Evolutionary conservation across 768 basidiomycete species (phyloP), one percentile per base, ranked within the genome.

Genomic region (Asterophora lycoperdoides): DNA sequence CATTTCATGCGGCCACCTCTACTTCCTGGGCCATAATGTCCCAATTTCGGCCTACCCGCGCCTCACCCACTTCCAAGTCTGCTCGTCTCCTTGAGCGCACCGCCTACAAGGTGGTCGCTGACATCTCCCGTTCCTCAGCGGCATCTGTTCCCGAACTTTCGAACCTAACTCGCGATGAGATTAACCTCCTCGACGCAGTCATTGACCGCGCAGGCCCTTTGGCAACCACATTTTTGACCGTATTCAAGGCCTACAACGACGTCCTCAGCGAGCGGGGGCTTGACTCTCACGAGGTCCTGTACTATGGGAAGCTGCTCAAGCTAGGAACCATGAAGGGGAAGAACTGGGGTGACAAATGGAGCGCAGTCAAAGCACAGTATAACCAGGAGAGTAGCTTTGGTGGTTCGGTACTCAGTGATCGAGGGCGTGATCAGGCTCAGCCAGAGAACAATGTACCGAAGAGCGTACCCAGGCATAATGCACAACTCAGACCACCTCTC

Each of bases 231-330:
- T 92, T 92, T 59, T 72, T 89, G 33, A 77, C 80, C 4, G 78
- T 91, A n/a, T 83, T 90, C 73, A 89, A 87, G 60, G 86, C 89
- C 0, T 93, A 93, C 66, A 88, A 84, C 59, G 83, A 87, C 48
- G 78, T 91, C 17, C 68, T 93, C 18, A 76, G 78, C 49, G 84
- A 87, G 56, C 77, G 83, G 2, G 84, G 84, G 2, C 66, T 92
- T n/a, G 86, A 91, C 53, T 76, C 83, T 17, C 81, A 84, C 53
- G 91, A 92, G 62, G 86, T 88, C 8, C 71, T 84, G 3, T 89
- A 86, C 60, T 94, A 93, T 62, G 81, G 82, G 15, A 87, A 89
- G 62, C 65, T 94, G 26, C 68, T 94, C 51, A 91, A 93, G 64
- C 71, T 94, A 3, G 88, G 88, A 39, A 89, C 86, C 35, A 60